phyloP scores from a whole-genome alignment of 2,329 filamentous ascomycete genomes.

The Penicillium sp. region DNA sequence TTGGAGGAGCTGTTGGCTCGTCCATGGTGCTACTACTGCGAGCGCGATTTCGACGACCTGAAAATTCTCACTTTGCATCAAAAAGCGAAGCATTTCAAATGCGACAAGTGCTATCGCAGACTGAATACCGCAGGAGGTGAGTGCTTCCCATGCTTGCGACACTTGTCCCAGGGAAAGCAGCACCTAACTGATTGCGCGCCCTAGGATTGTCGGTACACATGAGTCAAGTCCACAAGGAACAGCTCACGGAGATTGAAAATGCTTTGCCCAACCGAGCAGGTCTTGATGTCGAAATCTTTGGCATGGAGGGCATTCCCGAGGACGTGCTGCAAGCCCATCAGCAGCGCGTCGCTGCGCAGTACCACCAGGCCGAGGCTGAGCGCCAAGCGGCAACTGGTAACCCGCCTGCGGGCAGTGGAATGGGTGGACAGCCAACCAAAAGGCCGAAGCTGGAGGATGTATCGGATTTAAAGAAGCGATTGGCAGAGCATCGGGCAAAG shows the following conservation, averaged over 20 bases:
- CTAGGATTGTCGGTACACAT: conserved; percentile 89
- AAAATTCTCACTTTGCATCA: conserved; percentile 97
- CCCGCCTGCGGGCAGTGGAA: conserved; percentile 60
- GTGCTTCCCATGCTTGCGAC: conserved; percentile 23
- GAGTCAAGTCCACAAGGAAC: conserved; percentile 98
- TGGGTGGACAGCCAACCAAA: conserved; percentile 48
- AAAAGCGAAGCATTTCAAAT: conserved; percentile 99
- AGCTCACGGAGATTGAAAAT: conserved; percentile 81
- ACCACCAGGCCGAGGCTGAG: conserved; percentile 78
- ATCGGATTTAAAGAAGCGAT: conserved; percentile 71
- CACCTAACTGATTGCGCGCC: conserved; percentile 2
- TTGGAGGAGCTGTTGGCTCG: conserved; percentile 81
- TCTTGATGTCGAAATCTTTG: conserved; percentile 92
- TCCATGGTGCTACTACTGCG: conserved; percentile 99
- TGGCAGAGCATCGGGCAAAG: conserved; percentile 70
- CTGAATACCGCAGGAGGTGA: conserved; percentile 91
- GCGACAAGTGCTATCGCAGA: conserved; percentile 79
- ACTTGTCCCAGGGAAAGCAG: not conserved
- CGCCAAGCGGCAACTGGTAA: conserved; percentile 79
- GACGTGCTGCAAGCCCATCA: conserved; percentile 78
- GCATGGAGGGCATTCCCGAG: conserved; percentile 93
- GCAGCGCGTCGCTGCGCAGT: conserved; percentile 78
- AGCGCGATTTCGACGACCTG: conserved; percentile 94
- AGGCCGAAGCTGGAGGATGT: conserved; percentile 67
- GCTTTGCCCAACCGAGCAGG: conserved; percentile 79